Percentiles rank a stretch among this genome's conserved stretches.
Evolutionary conservation across 2,329 filamentous ascomycete species (phyloP).

Genomic region (Exophiala oligosperma): DNA sequence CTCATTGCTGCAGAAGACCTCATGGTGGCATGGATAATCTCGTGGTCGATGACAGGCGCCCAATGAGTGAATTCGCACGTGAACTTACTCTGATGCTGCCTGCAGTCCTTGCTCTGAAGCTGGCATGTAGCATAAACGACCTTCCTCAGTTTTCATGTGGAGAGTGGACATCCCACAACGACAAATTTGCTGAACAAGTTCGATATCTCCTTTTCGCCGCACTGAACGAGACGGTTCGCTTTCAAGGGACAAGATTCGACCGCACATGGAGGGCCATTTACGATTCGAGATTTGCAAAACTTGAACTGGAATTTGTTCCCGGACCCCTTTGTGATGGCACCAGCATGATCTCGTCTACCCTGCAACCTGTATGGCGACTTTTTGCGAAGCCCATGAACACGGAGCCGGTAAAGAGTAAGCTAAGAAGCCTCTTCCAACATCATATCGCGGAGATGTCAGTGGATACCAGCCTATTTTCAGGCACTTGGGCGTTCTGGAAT

Average conservation of each 20-base stretch:
- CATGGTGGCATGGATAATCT: slow-evolving; percentile 8
- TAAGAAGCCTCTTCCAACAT: slow-evolving; percentile 45
- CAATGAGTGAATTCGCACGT: not conserved
- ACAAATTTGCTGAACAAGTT: not conserved
- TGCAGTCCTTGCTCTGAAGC: not conserved
- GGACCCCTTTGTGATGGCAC: not conserved
- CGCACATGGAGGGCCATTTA: slow-evolving; percentile 46
- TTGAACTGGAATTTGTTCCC: slow-evolving; percentile 20
- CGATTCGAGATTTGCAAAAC: slow-evolving; percentile 20
- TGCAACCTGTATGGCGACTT: slow-evolving; percentile 47
- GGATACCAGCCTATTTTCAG: slow-evolving; percentile 33
- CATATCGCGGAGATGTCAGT: slow-evolving; percentile 52
- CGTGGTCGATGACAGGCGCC: not conserved
- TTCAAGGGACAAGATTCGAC: slow-evolving; percentile 36
- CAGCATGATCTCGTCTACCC: slow-evolving; percentile 19
- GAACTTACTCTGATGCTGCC: slow-evolving; percentile 6
- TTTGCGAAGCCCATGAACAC: slow-evolving; percentile 45
- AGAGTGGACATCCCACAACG: not conserved
- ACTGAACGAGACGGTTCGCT: slow-evolving; percentile 35
- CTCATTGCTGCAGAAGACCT: slow-evolving; percentile 16
- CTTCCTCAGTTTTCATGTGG: not conserved
- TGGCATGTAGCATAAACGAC: slow-evolving; percentile 21
- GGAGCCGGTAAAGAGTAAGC: slow-evolving; percentile 39
- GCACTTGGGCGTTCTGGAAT: slow-evolving; percentile 46
- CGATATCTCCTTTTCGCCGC: slow-evolving; percentile 24